Percentiles rank a stretch among this genome's conserved stretches.
Evolutionary conservation across 2,329 filamentous ascomycete species (phyloP).

Genomic region (Nemania sp.): DNA sequence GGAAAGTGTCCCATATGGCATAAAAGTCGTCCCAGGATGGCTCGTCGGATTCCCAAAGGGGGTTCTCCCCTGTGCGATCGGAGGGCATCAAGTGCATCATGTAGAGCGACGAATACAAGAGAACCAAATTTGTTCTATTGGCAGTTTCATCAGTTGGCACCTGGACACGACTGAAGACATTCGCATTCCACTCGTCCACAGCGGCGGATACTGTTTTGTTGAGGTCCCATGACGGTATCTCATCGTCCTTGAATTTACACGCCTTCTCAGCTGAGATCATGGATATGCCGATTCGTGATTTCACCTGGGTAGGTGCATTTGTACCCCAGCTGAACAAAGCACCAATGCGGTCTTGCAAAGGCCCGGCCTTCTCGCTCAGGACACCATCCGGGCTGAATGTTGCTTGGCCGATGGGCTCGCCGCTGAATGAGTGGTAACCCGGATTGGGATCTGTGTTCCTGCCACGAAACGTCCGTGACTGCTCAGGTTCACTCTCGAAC

Average conservation of each 20-base stretch:
- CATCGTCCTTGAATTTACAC: slow-evolving; percentile 54
- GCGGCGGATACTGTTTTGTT: slow-evolving; percentile 46
- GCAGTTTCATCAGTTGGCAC: slow-evolving; percentile 38
- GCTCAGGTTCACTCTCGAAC: slow-evolving; percentile 44
- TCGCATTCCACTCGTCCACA: slow-evolving; percentile 51
- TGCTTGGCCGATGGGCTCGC: slow-evolving; percentile 13
- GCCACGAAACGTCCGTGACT: slow-evolving; percentile 16
- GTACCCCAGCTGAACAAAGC: slow-evolving; percentile 54
- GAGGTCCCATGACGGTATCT: slow-evolving; percentile 50
- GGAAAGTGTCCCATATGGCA: slow-evolving; percentile 60
- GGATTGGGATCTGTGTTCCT: slow-evolving; percentile 16
- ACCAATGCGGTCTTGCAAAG: slow-evolving; percentile 56
- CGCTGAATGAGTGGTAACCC: slow-evolving; percentile 12
- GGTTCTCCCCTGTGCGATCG: slow-evolving; percentile 63
- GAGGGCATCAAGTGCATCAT: slow-evolving; percentile 66
- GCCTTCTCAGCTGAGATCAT: slow-evolving; percentile 54
- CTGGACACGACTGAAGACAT: slow-evolving; percentile 51
- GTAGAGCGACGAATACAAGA: slow-evolving; percentile 64
- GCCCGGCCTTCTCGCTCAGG: slow-evolving; percentile 43
- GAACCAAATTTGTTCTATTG: slow-evolving; percentile 52
- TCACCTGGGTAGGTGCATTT: slow-evolving; percentile 43
- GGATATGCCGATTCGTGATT: slow-evolving; percentile 56
- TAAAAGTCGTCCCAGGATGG: slow-evolving; percentile 66
- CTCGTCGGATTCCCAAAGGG: slow-evolving; percentile 56
- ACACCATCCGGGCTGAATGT: slow-evolving; percentile 6